Conservation (phyloP, 345 rosid species). For the Dovyalis caffra region DNA sequence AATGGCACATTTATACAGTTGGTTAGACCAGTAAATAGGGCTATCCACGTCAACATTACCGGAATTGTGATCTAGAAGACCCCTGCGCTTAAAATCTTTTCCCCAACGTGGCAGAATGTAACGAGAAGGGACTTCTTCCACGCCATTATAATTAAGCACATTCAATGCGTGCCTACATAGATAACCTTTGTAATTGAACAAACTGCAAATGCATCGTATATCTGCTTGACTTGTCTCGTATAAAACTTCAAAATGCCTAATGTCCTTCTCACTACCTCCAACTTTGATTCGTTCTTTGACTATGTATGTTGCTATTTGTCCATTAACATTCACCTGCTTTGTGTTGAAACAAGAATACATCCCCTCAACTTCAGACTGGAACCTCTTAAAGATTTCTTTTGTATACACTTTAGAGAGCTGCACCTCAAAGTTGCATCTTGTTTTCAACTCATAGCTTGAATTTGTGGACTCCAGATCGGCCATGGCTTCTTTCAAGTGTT, state of each 20-base stretch:
- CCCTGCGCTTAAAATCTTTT: conserved; percentile 36
- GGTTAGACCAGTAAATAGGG: conserved; percentile 33
- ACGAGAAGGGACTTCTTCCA: conserved; percentile 48
- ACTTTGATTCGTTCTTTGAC: conserved; percentile 49
- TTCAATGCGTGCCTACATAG: conserved; percentile 57
- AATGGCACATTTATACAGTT: conserved; percentile 30
- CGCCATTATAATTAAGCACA: conserved; percentile 48
- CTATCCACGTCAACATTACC: conserved; percentile 25
- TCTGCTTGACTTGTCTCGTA: conserved; percentile 43
- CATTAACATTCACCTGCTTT: conserved; percentile 39
- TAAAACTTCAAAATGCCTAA: conserved; percentile 44
- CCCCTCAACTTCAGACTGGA: conserved; percentile 55
- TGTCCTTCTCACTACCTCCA: conserved; percentile 41
- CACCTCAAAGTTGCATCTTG: conserved; percentile 45
- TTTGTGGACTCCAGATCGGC: conserved; percentile 45
- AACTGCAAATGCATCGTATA: conserved; percentile 58
- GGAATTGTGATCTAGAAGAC: conserved; percentile 22
- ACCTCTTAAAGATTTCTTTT: conserved; percentile 40
- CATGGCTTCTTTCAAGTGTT: conserved; percentile 49
- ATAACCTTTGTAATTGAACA: conserved; percentile 56
- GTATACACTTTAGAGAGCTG: conserved; percentile 49
- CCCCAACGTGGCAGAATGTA: conserved; percentile 46
- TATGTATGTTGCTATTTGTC: conserved; percentile 42
- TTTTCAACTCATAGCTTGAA: conserved; percentile 42
- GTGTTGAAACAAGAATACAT: conserved; percentile 56